Conservation (phyloP, 345 rosid genomes). For the Bruguiera parviflora region DNA sequence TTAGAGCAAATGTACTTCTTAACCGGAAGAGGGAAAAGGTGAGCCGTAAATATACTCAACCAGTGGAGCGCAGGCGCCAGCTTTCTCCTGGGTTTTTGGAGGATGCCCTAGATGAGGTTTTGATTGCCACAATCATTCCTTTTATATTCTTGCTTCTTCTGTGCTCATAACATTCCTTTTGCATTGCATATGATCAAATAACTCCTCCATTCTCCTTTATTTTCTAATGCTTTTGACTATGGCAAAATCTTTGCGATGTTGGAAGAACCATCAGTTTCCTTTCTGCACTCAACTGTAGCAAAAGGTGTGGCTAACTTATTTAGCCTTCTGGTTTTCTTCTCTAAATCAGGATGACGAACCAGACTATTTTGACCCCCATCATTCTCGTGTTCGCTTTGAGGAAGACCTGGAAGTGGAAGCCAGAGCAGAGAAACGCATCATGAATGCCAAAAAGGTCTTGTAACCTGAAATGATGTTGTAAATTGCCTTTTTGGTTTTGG, state of each 20-base stretch:
- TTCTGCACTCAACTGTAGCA: no score
- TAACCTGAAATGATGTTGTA: not conserved
- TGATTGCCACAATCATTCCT: constrained; percentile 7
- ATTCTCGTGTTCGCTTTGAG: constrained; percentile 70
- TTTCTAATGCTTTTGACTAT: no score
- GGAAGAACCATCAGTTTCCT: no score
- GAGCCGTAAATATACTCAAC: constrained; percentile 71
- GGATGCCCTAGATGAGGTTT: constrained; percentile 96
- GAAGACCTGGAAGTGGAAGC: constrained; percentile 95
- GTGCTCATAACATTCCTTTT: not conserved
- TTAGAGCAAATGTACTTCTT: constrained; percentile 81
- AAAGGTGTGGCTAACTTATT: not conserved
- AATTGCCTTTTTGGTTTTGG: constrained; percentile 1
- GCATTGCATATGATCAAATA: not conserved
- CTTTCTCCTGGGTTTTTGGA: constrained; percentile 94
- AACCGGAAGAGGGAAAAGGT: constrained; percentile 90
- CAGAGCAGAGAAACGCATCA: constrained; percentile 78
- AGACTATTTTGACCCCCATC: constrained; percentile 75
- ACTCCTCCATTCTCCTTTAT: no score
- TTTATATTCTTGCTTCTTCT: not conserved
- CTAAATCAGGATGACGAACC: constrained; percentile 70
- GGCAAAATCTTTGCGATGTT: not conserved
- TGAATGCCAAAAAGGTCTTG: constrained; percentile 92
- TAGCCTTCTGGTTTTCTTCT: not conserved
- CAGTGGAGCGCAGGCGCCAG: constrained; percentile 63